Conservation (phyloP, 257 asterid genomes). For the Penstemon barbatus region DNA sequence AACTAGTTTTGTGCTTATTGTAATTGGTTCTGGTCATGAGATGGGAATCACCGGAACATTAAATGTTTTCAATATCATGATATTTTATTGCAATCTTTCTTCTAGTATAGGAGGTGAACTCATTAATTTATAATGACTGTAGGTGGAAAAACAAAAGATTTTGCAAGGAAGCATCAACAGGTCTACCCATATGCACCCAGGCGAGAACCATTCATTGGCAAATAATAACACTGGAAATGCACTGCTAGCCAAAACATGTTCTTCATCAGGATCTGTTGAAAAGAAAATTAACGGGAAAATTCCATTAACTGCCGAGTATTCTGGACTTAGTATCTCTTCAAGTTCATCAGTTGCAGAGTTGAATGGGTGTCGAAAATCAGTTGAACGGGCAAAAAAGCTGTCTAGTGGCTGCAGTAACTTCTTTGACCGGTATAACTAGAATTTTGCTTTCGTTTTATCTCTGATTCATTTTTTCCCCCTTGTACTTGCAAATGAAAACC, state of each 20-base stretch:
- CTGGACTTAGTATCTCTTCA: conserved; percentile 31
- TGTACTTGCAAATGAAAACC: conserved; percentile 13
- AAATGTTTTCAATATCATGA: neutral
- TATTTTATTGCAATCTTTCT: neutral
- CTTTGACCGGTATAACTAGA: conserved; percentile 63
- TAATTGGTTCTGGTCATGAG: too few relatives aligned
- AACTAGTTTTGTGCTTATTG: neutral
- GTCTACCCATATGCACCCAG: conserved; percentile 33
- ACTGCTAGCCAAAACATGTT: conserved; percentile 37
- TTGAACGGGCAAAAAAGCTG: conserved; percentile 50
- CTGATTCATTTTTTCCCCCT: conserved; percentile 7
- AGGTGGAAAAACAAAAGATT: conserved; percentile 92
- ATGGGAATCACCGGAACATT: neutral
- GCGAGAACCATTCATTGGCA: conserved; percentile 40
- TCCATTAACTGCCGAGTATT: conserved; percentile 34
- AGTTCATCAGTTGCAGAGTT: conserved; percentile 33
- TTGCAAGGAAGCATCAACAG: conserved; percentile 55
- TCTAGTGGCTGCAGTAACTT: conserved; percentile 48
- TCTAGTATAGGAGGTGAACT: neutral
- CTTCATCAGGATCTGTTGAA: conserved; percentile 35
- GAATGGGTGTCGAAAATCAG: conserved; percentile 36
- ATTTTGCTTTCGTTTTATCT: conserved; percentile 25
- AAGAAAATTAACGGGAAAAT: conserved; percentile 36
- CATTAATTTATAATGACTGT: conserved; percentile 19
- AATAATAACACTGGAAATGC: conserved; percentile 37